phyloP scores from a whole-genome alignment of 2,329 filamentous ascomycete genomes.

The Purpureocillium lavendulum region DNA sequence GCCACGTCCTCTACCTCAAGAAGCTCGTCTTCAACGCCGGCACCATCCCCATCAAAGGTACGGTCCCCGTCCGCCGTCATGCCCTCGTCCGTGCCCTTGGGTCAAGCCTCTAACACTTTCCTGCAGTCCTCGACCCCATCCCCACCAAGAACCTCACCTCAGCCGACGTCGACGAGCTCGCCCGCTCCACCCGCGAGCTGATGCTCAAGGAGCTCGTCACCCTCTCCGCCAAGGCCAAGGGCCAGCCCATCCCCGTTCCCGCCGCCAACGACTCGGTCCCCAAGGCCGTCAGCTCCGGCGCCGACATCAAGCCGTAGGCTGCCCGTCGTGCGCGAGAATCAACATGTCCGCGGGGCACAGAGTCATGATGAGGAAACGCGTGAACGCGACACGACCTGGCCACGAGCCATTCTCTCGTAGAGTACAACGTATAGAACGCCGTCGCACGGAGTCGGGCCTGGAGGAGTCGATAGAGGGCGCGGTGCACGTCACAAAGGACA shows the following conservation, averaged over 20 bases:
- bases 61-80: conserved; percentile 10
- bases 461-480: no score
- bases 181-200: conserved; percentile 57
- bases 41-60: conserved; percentile 68
- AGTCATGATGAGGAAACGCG: no score
- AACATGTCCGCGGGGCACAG: no score
- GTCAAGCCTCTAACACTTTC: no score
- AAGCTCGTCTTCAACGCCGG: conserved; percentile 58
- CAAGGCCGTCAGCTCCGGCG: conserved; percentile 17
- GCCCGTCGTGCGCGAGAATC: background rate
- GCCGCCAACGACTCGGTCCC: conserved; percentile 13
- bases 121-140: conserved; percentile 69
- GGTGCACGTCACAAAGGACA: no score
- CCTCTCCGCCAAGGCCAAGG: conserved; percentile 43
- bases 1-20: conserved; percentile 60
- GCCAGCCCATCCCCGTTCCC: conserved; percentile 24
- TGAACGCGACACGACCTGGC: no score
- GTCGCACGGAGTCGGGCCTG: no score
- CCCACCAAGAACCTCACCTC: conserved; percentile 63
- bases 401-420: no score
- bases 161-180: conserved; percentile 70
- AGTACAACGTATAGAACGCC: no score
- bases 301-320: conserved; percentile 13
- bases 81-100: background rate
- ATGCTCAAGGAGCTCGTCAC: conserved; percentile 63